Base-by-base conservation (phyloP, 805 yeast genomes). In the Cyberlindnera veronae region DNA sequence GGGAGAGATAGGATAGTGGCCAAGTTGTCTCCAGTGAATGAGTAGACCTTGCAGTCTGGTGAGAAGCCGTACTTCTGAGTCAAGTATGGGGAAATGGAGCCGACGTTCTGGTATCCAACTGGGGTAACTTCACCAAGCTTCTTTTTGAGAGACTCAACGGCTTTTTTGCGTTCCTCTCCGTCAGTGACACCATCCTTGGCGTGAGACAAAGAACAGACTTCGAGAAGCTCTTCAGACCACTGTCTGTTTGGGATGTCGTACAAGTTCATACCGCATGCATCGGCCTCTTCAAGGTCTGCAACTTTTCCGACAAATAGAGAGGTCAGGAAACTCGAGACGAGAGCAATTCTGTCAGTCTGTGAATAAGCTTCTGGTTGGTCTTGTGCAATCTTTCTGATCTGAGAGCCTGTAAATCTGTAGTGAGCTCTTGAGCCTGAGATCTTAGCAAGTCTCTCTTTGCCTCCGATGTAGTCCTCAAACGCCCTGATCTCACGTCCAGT, bases 181-280 rank as follows among this genome's bases (percentile, higher is more conserved):
- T 45, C 56, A 2, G 45, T 21, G 9, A 48, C 46, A n/a, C 52
- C 56, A 36, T 56, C 60, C 11, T 49, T 49, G 26, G 53, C 61
- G 29, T 55, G 56, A 14, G 66, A 53, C 5, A 64, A 51, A 11
- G 65, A 61, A 18, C 65, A 53, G 18, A 63, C 61, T 1, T 77
- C 64, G 17, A 86, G 54, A 29, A 88, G 68, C 12, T 71, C 70
- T 10, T 74, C 74, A 55, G 79, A 70, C 69, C 77, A 88, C 15
- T 69, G 58, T 23, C 71, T 67, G 10, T 74, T 65, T n/a, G 65
- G 48, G 29, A 89, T 74, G 60, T 86, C 90, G 67, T 86, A 88
- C 34, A 89, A 54, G 53, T 90, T 90, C 93, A 88, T 88, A 10
- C 97, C 97, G 64, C 96, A 87, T 2, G 86, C 95, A 62, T 90